These are phyloP conservation scores for Macrophomina phaseolina DNA, from an alignment of 2,329 filamentous ascomycete genomes.

Conservation along the genomic window DNA sequence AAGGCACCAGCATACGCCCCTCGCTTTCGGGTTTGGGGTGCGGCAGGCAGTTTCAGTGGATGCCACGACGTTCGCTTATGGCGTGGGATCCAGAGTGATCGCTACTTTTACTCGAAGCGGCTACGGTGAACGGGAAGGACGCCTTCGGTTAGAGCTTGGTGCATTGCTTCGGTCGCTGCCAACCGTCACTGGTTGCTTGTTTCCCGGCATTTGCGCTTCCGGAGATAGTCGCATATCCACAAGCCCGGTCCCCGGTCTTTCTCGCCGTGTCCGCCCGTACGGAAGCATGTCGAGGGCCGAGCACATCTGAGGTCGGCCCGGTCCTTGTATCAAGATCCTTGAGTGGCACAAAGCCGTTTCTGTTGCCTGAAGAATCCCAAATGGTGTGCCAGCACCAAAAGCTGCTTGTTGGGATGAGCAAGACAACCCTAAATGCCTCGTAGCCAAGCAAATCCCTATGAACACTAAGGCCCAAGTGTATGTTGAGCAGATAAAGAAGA, in stretches of 20 bases:
- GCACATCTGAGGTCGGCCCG: background rate
- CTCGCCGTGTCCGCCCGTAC: background rate
- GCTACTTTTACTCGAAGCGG: slow-evolving; percentile 3
- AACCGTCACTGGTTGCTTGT: slow-evolving; percentile 18
- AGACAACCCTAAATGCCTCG: background rate
- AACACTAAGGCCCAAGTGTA: too few species aligned
- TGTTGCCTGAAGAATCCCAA: background rate
- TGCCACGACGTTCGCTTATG: slow-evolving; percentile 3
- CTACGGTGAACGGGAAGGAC: slow-evolving; percentile 2
- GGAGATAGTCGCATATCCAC: slow-evolving; percentile 13
- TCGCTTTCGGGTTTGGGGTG: slow-evolving; percentile 19
- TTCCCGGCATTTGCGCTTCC: slow-evolving; percentile 9
- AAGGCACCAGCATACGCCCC: slow-evolving; percentile 8
- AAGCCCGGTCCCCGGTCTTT: slow-evolving; percentile 8
- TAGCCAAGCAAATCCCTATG: too few species aligned
- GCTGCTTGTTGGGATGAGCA: background rate
- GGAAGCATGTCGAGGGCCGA: slow-evolving; percentile 16
- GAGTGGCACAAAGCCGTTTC: background rate
- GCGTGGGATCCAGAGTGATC: slow-evolving; percentile 12
- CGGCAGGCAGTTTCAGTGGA: slow-evolving; percentile 7
- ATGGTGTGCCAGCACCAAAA: background rate
- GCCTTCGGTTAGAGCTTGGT: slow-evolving; percentile 19
- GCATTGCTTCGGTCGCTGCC: slow-evolving; percentile 15
- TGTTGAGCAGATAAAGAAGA: too few species aligned
- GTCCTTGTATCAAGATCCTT: slow-evolving; percentile 9